Percentiles rank a stretch among this genome's conserved stretches.
Evolutionary conservation across 352 stramenopile species (phyloP).

Genomic region (Phytophthora pini): DNA sequence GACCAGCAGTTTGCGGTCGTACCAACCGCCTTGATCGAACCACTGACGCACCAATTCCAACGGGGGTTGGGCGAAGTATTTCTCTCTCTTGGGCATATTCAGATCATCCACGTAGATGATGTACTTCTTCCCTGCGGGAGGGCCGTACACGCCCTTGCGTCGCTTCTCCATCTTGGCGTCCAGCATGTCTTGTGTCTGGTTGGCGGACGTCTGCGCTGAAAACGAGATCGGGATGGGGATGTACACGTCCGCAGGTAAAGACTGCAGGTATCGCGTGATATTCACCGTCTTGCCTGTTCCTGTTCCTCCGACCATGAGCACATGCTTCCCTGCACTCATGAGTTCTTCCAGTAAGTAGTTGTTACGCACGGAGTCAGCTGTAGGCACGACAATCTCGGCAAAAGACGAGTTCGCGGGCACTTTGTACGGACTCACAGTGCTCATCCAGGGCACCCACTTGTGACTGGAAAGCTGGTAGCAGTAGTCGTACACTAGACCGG

Average conservation of each 20-base stretch:
- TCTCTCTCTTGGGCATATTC: conserved; percentile 96
- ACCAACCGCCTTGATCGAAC: conserved; percentile 95
- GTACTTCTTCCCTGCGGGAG: conserved; percentile 91
- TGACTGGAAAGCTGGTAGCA: conserved; percentile 88
- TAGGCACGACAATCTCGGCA: conserved; percentile 94
- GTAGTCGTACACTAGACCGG: conserved; percentile 91
- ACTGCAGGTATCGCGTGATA: conserved; percentile 91
- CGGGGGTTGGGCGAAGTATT: conserved; percentile 94
- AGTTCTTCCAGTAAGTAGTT: conserved; percentile 92
- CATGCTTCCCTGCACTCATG: conserved; percentile 86
- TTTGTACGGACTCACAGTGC: conserved; percentile 88
- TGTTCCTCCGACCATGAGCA: conserved; percentile 95
- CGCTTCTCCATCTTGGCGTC: conserved; percentile 95
- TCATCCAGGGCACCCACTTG: conserved; percentile 95
- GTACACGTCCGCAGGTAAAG: conserved; percentile 82
- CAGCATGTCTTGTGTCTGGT: conserved; percentile 93
- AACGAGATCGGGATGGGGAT: conserved; percentile 94
- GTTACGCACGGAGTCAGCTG: conserved; percentile 93
- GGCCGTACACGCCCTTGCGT: conserved; percentile 93
- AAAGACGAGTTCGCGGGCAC: conserved; percentile 78
- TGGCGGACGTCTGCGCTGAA: conserved; percentile 92
- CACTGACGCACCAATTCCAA: conserved; percentile 95
- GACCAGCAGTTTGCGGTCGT: conserved; percentile 92
- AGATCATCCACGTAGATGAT: conserved; percentile 96
- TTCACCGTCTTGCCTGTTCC: conserved; percentile 96